Conservation (phyloP, 1,139 yeast species). For the Candida buenavistaensis region DNA sequence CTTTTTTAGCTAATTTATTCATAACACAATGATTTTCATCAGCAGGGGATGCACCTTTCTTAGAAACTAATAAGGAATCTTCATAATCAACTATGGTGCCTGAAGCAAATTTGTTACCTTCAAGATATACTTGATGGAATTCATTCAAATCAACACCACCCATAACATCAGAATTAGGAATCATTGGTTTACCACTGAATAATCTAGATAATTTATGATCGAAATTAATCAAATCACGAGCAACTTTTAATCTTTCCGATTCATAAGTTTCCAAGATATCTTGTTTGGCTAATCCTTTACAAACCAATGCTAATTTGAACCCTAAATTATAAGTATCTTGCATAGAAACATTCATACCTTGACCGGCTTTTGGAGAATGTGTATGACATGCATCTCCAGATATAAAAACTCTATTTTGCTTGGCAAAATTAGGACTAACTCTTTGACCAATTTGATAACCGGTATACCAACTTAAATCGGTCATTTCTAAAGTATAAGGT, state of each 20-base stretch:
- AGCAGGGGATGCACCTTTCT: constrained; percentile 2
- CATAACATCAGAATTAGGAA: constrained; percentile 15
- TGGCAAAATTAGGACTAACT: constrained; percentile 24
- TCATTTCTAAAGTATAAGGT: constrained; percentile 30
- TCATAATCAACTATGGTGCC: constrained; percentile 30
- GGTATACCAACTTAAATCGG: constrained; percentile 28
- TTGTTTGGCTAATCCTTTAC: constrained; percentile 22
- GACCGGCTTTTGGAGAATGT: constrained; percentile 39
- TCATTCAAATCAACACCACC: constrained; percentile 26
- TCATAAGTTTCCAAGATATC: constrained; percentile 28
- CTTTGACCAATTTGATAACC: constrained; percentile 37
- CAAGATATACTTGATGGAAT: constrained; percentile 24
- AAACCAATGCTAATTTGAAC: constrained; percentile 34
- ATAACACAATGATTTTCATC: constrained; percentile 10
- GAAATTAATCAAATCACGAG: constrained; percentile 30
- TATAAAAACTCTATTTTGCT: constrained; percentile 26
- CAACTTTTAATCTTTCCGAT: constrained; percentile 28
- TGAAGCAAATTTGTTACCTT: constrained; percentile 30
- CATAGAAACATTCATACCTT: constrained; percentile 33
- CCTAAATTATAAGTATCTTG: constrained; percentile 32
- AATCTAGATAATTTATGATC: constrained; percentile 30
- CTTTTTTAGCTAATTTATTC: constrained; percentile 19
- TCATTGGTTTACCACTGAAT: constrained; percentile 28
- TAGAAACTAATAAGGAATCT: constrained; percentile 17
- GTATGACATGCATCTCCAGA: constrained; percentile 41